Evolutionary conservation across 1,284 basidiomycete species (phyloP).

Genomic region (Rhodofomes roseus): DNA sequence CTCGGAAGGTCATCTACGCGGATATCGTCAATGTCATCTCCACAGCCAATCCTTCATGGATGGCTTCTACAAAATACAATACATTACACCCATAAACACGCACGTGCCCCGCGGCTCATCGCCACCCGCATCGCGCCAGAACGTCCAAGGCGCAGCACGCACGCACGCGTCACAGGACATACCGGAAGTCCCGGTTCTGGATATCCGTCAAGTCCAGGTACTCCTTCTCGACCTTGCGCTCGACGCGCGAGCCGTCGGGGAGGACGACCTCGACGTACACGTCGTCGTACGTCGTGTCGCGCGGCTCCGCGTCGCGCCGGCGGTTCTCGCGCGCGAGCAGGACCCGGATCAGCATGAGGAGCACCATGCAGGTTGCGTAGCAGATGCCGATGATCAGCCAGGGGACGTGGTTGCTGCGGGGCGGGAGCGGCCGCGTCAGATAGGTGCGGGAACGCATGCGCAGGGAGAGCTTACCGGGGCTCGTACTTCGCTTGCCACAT

Average conservation of each 20-base stretch:
- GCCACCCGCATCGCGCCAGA: background rate
- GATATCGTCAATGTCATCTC: too few species aligned
- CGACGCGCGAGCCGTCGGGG: slow-evolving; percentile 46
- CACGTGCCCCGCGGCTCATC: too few species aligned
- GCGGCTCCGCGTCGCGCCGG: slow-evolving; percentile 53
- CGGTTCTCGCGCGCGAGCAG: slow-evolving; percentile 62
- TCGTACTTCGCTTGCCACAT: slow-evolving; percentile 70
- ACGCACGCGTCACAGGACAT: slow-evolving; percentile 37
- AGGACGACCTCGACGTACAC: slow-evolving; percentile 55
- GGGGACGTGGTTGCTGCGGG: slow-evolving; percentile 51
- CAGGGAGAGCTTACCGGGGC: slow-evolving; percentile 42
- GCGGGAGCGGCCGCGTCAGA: background rate
- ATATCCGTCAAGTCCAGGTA: slow-evolving; percentile 68
- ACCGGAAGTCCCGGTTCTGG: slow-evolving; percentile 60
- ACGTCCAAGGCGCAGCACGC: background rate
- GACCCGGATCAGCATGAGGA: slow-evolving; percentile 50
- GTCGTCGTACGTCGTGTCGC: slow-evolving; percentile 55
- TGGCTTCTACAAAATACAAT: too few species aligned
- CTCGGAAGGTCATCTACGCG: too few species aligned
- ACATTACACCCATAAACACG: too few species aligned
- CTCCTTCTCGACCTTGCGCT: slow-evolving; percentile 61
- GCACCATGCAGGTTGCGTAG: slow-evolving; percentile 43
- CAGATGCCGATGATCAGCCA: slow-evolving; percentile 64
- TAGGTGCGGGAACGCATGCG: background rate
- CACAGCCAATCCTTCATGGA: too few species aligned